Evolutionary conservation across 2,329 filamentous ascomycete species (phyloP).

Genomic region (Cadophora sp.): DNA sequence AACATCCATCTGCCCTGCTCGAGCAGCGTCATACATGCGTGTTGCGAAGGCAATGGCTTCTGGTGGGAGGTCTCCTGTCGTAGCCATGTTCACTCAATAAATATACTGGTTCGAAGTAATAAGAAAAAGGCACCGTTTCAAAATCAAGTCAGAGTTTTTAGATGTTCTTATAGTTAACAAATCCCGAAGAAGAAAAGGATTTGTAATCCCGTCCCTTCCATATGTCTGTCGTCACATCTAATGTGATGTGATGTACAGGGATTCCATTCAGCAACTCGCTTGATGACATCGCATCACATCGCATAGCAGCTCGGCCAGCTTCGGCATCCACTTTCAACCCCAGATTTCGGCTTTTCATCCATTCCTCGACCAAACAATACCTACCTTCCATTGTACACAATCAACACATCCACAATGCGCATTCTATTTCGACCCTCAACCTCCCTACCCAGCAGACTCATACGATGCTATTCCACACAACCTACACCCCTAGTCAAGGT

Average conservation of each 20-base stretch:
- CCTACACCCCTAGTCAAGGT: constrained; percentile 30
- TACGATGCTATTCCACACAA: constrained; percentile 27
- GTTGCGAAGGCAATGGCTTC: constrained; percentile 71
- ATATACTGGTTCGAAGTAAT: too few species aligned
- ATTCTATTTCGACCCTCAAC: constrained; percentile 12
- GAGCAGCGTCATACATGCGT: constrained; percentile 71
- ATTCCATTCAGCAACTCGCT: neutral
- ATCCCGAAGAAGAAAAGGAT: neutral
- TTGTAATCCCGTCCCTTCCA: neutral
- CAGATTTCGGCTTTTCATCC: constrained; percentile 17
- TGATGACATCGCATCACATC: constrained; percentile 20
- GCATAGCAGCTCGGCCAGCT: constrained; percentile 9
- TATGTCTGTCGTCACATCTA: constrained; percentile 4
- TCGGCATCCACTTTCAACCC: constrained; percentile 6
- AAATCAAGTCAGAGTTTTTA: too few species aligned
- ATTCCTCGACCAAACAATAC: neutral
- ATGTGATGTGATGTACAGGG: constrained; percentile 5
- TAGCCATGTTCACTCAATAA: constrained; percentile 14
- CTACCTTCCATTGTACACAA: neutral
- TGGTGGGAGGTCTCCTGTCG: constrained; percentile 54
- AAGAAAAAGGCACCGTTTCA: too few species aligned
- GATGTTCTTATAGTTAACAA: neutral
- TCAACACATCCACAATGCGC: constrained; percentile 20
- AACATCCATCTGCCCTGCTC: constrained; percentile 61
- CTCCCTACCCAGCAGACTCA: constrained; percentile 17